Conservation (phyloP, 1,139 yeast species). For the Casaregolazyma lundiana region DNA sequence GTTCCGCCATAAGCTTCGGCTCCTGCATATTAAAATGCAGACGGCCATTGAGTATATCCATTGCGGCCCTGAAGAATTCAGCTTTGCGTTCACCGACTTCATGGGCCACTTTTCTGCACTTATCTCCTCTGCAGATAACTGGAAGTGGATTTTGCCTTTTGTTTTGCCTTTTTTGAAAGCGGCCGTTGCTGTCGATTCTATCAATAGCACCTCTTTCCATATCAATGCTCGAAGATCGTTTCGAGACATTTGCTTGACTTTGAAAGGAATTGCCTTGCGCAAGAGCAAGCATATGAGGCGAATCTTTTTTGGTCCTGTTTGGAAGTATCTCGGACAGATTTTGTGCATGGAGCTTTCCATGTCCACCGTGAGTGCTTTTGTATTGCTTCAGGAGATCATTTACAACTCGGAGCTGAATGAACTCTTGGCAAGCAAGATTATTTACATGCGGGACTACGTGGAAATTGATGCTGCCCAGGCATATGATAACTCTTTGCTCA, state of each 20-base stretch:
- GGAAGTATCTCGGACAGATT: conserved; percentile 25
- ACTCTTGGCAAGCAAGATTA: background rate
- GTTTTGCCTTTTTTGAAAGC: conserved; percentile 20
- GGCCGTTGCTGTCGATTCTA: conserved; percentile 17
- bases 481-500: background rate
- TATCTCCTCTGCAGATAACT: conserved; percentile 18
- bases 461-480: background rate
- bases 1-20: conserved; percentile 17
- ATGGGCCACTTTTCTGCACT: conserved; percentile 26
- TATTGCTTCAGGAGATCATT: background rate
- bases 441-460: background rate
- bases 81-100: conserved; percentile 29
- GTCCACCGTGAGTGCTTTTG: background rate
- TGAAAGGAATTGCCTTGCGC: conserved; percentile 11
- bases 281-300: conserved; percentile 6
- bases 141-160: conserved; percentile 20
- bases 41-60: conserved; percentile 15
- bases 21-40: conserved; percentile 19
- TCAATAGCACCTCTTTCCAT: conserved; percentile 17
- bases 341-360: conserved; percentile 9
- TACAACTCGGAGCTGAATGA: conserved; percentile 2
- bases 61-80: conserved; percentile 17
- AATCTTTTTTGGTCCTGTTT: conserved; percentile 15
- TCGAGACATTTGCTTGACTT: conserved; percentile 13
- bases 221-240: conserved; percentile 13